Evolutionary conservation across 2,329 filamentous ascomycete genomes (phyloP).

Genomic region (Xylaria sp.): DNA sequence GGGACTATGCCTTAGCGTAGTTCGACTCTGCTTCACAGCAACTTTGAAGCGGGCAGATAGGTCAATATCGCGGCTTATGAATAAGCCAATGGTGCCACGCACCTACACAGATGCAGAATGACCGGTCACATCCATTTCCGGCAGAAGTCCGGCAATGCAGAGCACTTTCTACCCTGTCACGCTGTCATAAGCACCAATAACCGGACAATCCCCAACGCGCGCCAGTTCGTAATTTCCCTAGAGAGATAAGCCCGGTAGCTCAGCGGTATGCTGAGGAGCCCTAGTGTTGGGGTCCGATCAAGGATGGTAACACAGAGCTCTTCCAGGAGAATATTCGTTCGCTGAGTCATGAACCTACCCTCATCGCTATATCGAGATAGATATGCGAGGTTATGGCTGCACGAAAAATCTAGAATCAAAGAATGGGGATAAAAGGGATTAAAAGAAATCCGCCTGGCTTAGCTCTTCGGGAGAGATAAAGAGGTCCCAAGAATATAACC

Average conservation of each 20-base stretch:
- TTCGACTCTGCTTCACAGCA: neutral
- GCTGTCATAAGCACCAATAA: neutral
- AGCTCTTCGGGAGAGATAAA: neutral
- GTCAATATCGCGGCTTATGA: neutral
- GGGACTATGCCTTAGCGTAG: too few relatives aligned
- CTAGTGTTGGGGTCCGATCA: neutral
- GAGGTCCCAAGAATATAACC: neutral
- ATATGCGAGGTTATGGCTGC: neutral
- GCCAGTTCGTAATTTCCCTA: neutral
- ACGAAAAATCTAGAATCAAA: neutral
- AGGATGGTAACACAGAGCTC: neutral
- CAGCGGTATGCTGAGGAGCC: neutral
- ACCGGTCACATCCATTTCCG: too few relatives aligned
- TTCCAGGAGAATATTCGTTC: neutral
- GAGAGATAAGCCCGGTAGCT: neutral
- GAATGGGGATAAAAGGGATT: neutral
- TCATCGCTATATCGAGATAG: neutral
- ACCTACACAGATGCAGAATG: too few relatives aligned
- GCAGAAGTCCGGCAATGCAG: neutral
- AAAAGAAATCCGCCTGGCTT: slow-evolving; percentile 3
- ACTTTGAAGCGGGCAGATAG: too few relatives aligned
- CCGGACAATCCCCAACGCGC: neutral
- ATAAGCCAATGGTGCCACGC: too few relatives aligned
- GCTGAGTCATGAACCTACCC: neutral
- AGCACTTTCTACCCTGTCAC: too few relatives aligned